Evolutionary conservation across 2,329 filamentous ascomycete species (phyloP).

Genomic region (Chrysosporium queenslandicum): DNA sequence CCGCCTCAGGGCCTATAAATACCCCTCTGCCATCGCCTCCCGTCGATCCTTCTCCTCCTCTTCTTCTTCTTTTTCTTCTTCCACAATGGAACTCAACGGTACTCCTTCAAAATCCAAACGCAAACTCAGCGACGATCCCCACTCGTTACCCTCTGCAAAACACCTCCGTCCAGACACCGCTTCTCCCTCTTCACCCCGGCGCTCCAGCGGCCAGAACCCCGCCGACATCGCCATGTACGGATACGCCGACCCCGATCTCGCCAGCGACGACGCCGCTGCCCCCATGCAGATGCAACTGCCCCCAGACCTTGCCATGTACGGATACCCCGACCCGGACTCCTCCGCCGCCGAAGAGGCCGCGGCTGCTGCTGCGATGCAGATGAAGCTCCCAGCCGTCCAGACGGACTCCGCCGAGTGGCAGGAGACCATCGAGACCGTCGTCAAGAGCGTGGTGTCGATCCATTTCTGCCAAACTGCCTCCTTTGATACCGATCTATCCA

Average conservation of each 20-base stretch:
- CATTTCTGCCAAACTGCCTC: conserved; percentile 97
- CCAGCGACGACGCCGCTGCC: conserved; percentile 25
- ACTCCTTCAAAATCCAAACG: conserved; percentile 37
- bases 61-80: too few species aligned
- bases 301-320: conserved; percentile 25
- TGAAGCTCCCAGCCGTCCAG: conserved; percentile 12
- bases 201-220: conserved; percentile 34
- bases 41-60: neutral
- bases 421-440: conserved; percentile 84
- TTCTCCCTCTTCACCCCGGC: conserved; percentile 28
- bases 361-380: conserved; percentile 28
- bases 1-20: conserved; percentile 1
- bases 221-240: conserved; percentile 26
- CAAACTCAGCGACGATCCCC: conserved; percentile 43
- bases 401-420: conserved; percentile 79
- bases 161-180: conserved; percentile 42
- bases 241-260: conserved; percentile 12
- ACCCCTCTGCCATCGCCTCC: neutral
- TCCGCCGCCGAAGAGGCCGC: conserved; percentile 36
- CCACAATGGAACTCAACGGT: conserved; percentile 42
- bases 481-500: conserved; percentile 91
- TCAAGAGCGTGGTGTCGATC: conserved; percentile 94
- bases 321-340: conserved; percentile 19
- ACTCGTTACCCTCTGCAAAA: conserved; percentile 45
- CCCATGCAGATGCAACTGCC: conserved; percentile 28